phyloP scores from a whole-genome alignment of 495 filamentous ascomycete species.

The Aspergillus hancockii region DNA sequence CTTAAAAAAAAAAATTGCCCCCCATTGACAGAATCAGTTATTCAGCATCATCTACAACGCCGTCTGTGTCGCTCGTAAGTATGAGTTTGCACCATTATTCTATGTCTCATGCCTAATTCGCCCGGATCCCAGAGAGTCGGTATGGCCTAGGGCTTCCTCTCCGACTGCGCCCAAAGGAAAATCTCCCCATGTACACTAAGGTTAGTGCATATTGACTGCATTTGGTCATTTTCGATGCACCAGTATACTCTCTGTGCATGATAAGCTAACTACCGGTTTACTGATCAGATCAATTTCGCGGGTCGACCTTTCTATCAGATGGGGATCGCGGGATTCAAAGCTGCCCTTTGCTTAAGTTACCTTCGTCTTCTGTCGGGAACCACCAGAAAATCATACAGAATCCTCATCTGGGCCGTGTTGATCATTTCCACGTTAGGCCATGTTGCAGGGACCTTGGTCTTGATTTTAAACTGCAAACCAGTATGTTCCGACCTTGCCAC shows the following conservation, averaged over 20 bases:
- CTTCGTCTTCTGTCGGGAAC: conserved; percentile 53
- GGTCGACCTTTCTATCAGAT: conserved; percentile 61
- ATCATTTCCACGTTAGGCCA: conserved; percentile 45
- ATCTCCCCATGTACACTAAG: conserved; percentile 43
- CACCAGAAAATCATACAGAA: conserved; percentile 45
- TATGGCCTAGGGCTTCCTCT: conserved; percentile 53
- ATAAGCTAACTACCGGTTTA: no score
- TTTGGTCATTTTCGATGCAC: no score
- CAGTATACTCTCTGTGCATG: no score
- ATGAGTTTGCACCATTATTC: neutral
- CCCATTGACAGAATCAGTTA: conserved; percentile 19
- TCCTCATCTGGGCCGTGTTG: conserved; percentile 50
- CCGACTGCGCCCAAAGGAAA: conserved; percentile 35
- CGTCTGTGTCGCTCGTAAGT: conserved; percentile 53
- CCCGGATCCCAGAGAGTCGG: conserved; percentile 42
- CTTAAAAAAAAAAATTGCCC: neutral
- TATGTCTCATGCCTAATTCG: conserved; percentile 1
- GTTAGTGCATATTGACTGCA: conserved; percentile 14
- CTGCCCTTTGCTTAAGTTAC: conserved; percentile 58
- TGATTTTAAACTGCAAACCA: conserved; percentile 56
- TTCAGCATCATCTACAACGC: conserved; percentile 52
- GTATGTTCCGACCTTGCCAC: conserved; percentile 26
- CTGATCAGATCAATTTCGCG: conserved; percentile 56
- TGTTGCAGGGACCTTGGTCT: conserved; percentile 47
- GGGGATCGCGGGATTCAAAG: conserved; percentile 60